Base-by-base conservation (phyloP, 371 early-diverging fungal genomes). In the Fennellomyces sp. region DNA sequence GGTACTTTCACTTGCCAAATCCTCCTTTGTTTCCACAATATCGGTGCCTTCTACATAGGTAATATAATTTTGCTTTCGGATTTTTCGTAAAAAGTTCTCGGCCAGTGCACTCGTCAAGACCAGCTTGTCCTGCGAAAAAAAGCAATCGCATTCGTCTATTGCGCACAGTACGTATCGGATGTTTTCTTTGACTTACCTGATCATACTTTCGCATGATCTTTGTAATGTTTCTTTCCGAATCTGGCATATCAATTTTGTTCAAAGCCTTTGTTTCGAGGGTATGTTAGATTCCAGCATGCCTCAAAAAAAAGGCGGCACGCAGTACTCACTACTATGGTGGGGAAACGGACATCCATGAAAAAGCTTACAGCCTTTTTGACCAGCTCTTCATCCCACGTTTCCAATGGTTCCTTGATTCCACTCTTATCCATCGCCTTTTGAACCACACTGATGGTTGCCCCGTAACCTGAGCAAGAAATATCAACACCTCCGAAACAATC, bases 231-330 rank as follows among this genome's bases (percentile, higher is more conserved):
- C 87, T 88, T 64, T 89, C 92, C 0, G 91, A 70, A 54, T 91
- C 92, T 1, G 93, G 86, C 61, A 90, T 76, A 60, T 93, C 93
- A 35, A 93, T 91, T 59, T 93, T 93, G 55, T 93, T 92, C 41
- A 93, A 69, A 2, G 92, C 91, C 61, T 61, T 7, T 45, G 12
- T 45, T 15, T n/a, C n/a, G n/a, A n/a, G 36, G 36, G 36, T 36
- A 36, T 36, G 5, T 49, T 11, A 6, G 15, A n/a, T n/a, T n/a
- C n/a, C n/a, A n/a, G n/a, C n/a, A n/a, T n/a, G n/a, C n/a, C n/a
- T n/a, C n/a, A n/a, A n/a, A n/a, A n/a, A n/a, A n/a, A n/a, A n/a
- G n/a, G n/a, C n/a, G n/a, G n/a, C n/a, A n/a, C n/a, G n/a, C n/a
- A n/a, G 19, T n/a, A 21, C 48, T 19, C 55, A 61, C 61, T 42